Base-by-base conservation (phyloP, 306 rosid genomes). In the Morella rubra region DNA sequence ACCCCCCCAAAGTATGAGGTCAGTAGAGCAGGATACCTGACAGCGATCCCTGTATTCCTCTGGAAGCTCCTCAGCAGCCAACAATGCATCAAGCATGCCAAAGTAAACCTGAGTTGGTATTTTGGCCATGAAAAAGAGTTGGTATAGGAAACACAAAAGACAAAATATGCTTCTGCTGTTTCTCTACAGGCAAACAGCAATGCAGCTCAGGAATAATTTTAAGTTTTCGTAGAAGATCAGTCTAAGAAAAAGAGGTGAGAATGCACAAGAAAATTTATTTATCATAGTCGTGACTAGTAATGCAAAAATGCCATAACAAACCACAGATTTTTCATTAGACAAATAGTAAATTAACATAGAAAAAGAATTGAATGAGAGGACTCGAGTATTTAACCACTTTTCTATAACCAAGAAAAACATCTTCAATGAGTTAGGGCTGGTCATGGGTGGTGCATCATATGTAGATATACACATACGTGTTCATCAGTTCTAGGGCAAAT, bases 81-180 rank as follows among this genome's bases (percentile, higher is more conserved):
- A 85, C 76, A 96, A 81, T 41, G 98, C 99, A 75, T 96, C 99
- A 85, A 96, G 99, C 99, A 96, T 96, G 83, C 99, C 99, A 73
- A 96, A 96, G 84, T 92, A 96, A 64, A 91, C 99, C 99, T 96
- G 86, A 76, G 79, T 10, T 56, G 40, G 82, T 52, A 77, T 41
- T 65, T 16, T 41, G 47, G 22, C 13, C 22, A 2, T 4, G 8
- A 16, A 18, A 65, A n/a, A 16, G 47, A 65, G 20, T 37, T 16
- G 74, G 49, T 22, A 44, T 16, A 45, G 66, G 61, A 69, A 54
- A 84, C 72, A 80, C 78, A 85, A 74, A 45, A 78, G n/a, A n/a
- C n/a, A 83, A 65, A 62, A 52, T 32, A 19, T 49, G 65, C 69
- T 73, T 77, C 61, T 44, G 32, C 56, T 72, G 59, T 68, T 69